Percentiles rank a stretch among this genome's conserved stretches.
phyloP scores from a whole-genome alignment of 352 stramenopile genomes.

The Pythium vanterpoolii region DNA sequence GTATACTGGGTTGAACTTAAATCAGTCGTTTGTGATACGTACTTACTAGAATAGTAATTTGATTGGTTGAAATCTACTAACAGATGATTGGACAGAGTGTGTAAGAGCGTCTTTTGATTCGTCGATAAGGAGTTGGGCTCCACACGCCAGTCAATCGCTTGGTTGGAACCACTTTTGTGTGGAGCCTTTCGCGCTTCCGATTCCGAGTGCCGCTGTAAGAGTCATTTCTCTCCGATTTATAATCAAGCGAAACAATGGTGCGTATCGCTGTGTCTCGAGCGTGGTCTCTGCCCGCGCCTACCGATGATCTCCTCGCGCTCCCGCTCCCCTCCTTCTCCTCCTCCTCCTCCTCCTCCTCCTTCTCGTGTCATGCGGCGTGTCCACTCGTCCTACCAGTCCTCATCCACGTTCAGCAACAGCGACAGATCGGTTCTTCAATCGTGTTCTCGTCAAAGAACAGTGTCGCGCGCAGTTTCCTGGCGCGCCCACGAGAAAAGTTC shows the following conservation, averaged over 20 bases:
- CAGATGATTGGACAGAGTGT: conserved; percentile 11
- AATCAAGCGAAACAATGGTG: conserved; percentile 62
- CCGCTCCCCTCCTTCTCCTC: conserved; percentile 1
- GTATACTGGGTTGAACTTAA: conserved; percentile 3
- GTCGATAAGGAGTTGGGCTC: conserved; percentile 6
- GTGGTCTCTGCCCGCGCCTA: background rate
- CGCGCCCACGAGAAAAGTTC: conserved; percentile 1
- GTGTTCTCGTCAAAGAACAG: background rate
- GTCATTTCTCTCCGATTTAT: conserved; percentile 32
- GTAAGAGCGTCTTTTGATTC: conserved; percentile 1
- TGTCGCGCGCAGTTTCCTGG: background rate
- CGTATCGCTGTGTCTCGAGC: conserved; percentile 11
- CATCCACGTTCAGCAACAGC: background rate
- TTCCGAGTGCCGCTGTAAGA: background rate
- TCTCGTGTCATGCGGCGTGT: background rate
- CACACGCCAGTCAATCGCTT: conserved; percentile 28
- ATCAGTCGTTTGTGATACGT: background rate
- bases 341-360: conserved; percentile 1
- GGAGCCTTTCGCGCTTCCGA: conserved; percentile 4
- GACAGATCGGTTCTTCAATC: background rate
- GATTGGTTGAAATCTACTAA: conserved; percentile 10
- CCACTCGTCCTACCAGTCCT: background rate
- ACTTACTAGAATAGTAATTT: conserved; percentile 1
- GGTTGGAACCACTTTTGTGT: conserved; percentile 25
- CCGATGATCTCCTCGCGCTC: background rate